Evolutionary conservation across 208 protist genomes (phyloP).

Genomic region (Leishmania tropica): DNA sequence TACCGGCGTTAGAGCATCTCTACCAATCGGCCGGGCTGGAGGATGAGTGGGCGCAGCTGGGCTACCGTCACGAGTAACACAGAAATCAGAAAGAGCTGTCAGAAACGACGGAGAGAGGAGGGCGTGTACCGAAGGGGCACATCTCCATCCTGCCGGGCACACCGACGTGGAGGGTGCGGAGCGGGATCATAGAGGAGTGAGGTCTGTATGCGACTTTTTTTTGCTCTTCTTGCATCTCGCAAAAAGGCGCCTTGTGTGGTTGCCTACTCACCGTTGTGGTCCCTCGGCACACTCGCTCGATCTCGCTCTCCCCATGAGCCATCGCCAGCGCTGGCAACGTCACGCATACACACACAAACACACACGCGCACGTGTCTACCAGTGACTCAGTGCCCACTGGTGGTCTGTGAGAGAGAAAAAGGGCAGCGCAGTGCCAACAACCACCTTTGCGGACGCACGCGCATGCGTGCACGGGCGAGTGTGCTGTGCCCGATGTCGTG

Average conservation of each 20-base stretch:
- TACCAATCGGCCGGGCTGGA: slow-evolving; percentile 22
- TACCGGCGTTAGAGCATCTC: slow-evolving; percentile 30
- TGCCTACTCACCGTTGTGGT: neutral
- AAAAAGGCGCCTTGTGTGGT: neutral
- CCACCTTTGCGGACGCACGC: too few species aligned
- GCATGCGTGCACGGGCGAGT: neutral
- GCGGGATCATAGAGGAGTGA: neutral
- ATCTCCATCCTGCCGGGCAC: neutral
- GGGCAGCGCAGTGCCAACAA: neutral
- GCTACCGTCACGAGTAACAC: neutral
- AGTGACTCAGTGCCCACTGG: neutral
- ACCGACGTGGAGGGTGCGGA: neutral
- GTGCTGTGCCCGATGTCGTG: neutral
- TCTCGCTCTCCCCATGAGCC: neutral
- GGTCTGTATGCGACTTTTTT: neutral
- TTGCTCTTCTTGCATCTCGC: neutral
- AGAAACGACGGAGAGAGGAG: neutral
- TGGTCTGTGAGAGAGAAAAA: neutral
- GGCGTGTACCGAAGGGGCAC: neutral
- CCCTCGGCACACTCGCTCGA: neutral
- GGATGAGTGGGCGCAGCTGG: slow-evolving; percentile 20
- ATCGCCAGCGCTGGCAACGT: neutral
- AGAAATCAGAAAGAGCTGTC: neutral
- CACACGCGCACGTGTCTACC: neutral
- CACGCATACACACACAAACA: neutral